Conservation (phyloP, 768 basidiomycete genomes). For the Tulasnella sp. region DNA sequence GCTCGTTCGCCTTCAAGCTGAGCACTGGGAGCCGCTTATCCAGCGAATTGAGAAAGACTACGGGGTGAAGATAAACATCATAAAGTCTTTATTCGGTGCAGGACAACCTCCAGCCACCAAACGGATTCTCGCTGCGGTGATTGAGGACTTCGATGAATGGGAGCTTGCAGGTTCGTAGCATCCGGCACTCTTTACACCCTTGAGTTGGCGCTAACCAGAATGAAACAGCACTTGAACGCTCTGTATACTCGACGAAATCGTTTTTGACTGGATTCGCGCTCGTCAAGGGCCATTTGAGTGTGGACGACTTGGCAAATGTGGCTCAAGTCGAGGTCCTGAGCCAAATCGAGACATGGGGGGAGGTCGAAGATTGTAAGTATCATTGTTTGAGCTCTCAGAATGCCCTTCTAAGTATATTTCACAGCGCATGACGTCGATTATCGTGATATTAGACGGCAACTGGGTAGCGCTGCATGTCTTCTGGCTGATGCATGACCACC, state of each 20-base stretch:
- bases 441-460: slow-evolving; percentile 84
- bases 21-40: slow-evolving; percentile 88
- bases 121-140: slow-evolving; percentile 56
- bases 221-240: slow-evolving; percentile 81
- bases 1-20: slow-evolving; percentile 73
- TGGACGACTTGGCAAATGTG: slow-evolving; percentile 82
- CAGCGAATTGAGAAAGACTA: slow-evolving; percentile 74
- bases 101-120: slow-evolving; percentile 73
- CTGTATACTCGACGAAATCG: slow-evolving; percentile 86
- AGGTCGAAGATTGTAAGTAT: slow-evolving; percentile 95
- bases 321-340: slow-evolving; percentile 92
- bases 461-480: slow-evolving; percentile 78
- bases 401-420: background rate
- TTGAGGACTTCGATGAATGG: slow-evolving; percentile 75
- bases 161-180: slow-evolving; percentile 77
- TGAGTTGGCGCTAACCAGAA: background rate
- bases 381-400: slow-evolving; percentile 33
- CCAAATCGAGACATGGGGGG: slow-evolving; percentile 98
- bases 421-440: slow-evolving; percentile 98
- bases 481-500: slow-evolving; percentile 41
- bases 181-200: background rate
- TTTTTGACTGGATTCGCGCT: slow-evolving; percentile 87
- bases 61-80: slow-evolving; percentile 66
- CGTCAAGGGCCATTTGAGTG: slow-evolving; percentile 71
- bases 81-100: slow-evolving; percentile 70